Base-by-base conservation (phyloP, 257 asterid genomes). In the Capsicum rhomboideum region DNA sequence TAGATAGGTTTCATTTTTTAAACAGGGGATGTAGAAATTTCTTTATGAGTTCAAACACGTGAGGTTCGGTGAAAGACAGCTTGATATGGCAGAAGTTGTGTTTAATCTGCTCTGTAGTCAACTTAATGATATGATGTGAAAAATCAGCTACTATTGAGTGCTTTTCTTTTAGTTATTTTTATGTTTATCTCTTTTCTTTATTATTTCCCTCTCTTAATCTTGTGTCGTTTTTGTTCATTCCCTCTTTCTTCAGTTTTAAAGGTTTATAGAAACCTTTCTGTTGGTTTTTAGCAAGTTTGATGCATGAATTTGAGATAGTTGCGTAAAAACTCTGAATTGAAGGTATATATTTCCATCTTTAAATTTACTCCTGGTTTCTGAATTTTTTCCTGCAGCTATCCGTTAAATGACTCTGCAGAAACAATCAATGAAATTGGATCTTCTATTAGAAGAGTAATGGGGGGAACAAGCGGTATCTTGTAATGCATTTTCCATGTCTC, bases 401-500 rank as follows among this genome's bases (percentile, higher is more conserved):
- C 99, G 23, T 92, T 97, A 91, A 95, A 95, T 88, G 98, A 97
- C 89, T 92, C 97, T 61, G 96, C 97, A 21, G 98, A 94, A 88
- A 93, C 98, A 44, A 88, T 92, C 28, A 83, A 85, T 83, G 97
- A 92, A 89, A 93, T 95, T 63, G 99, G 97, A 88, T 85, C 92
- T 50, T 91, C 98, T 83, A 89, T 93, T 79, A 89, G 98, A 89
- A 93, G 96, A 91, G 97, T 92, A 87, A 97, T 97, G 99, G 99
- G 99, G 82, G 99, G 99, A 91, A 97, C 98, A 63, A 97, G 98
- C 82, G 99, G 99, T 71, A 89, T 97, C 92, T 85, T 97, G 99
- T 97, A 91, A 68, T 77, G 69, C 82, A 53, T 68, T 69, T 83
- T 28, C 85, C 74, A 42, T 66, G 12, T 58, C 79, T 81, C 61